These are phyloP conservation scores for Eutypa lata DNA, from an alignment of 2,329 filamentous ascomycete genomes.

Conservation along the genomic window DNA sequence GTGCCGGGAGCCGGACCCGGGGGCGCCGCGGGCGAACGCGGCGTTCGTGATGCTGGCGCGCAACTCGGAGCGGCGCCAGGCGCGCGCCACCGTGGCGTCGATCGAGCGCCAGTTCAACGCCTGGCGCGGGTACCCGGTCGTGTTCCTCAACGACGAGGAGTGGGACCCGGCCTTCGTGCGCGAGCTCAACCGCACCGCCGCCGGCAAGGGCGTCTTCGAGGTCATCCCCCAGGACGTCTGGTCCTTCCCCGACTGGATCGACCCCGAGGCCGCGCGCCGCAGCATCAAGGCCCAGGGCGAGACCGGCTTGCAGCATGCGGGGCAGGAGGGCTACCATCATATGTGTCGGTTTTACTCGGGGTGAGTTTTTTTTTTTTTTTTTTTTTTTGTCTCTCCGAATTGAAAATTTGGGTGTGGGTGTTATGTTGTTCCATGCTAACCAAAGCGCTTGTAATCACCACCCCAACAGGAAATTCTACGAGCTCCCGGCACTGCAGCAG, in stretches of 20 bases:
- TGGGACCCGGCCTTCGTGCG: slow-evolving; percentile 38
- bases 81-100: slow-evolving; percentile 35
- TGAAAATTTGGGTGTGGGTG: no score
- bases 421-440: no score
- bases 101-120: slow-evolving; percentile 44
- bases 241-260: slow-evolving; percentile 36
- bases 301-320: slow-evolving; percentile 34
- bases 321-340: slow-evolving; percentile 39
- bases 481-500: slow-evolving; percentile 35
- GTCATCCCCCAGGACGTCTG: slow-evolving; percentile 38
- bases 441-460: no score
- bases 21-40: slow-evolving; percentile 38
- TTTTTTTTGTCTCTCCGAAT: neutral
- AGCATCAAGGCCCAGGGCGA: slow-evolving; percentile 32
- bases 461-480: slow-evolving; percentile 38
- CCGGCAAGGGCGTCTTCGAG: slow-evolving; percentile 38
- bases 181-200: slow-evolving; percentile 32
- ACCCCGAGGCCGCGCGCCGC: slow-evolving; percentile 26
- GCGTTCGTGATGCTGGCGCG: slow-evolving; percentile 45
- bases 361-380: slow-evolving; percentile 24
- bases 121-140: slow-evolving; percentile 44
- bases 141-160: slow-evolving; percentile 45
- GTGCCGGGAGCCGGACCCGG: slow-evolving; percentile 36
- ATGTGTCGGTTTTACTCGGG: slow-evolving; percentile 43
- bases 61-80: slow-evolving; percentile 39